A percentile compares a stretch with the other conserved stretches of the same genome.
Conservation (phyloP, 495 filamentous ascomycete species). For the Penicillium manginii region DNA sequence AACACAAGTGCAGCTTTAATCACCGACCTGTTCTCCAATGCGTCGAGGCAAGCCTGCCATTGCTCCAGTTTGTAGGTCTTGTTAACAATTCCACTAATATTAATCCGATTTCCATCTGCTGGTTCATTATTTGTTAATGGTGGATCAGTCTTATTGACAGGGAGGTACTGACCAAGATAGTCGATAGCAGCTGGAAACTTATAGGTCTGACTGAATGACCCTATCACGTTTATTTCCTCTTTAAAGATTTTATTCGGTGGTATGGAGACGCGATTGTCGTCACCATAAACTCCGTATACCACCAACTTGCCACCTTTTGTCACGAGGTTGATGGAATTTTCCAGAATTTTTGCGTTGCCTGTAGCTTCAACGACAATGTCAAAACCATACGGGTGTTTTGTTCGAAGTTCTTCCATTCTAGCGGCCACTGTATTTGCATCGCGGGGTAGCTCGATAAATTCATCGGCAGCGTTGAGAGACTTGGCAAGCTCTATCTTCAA, state of each 20-base stretch:
- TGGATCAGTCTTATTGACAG: not conserved
- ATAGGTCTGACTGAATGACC: conserved; percentile 70
- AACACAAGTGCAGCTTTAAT: conserved; percentile 75
- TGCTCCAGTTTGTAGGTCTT: conserved; percentile 53
- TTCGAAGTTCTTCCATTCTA: conserved; percentile 64
- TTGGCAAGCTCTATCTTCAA: conserved; percentile 72
- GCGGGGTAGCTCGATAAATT: conserved; percentile 65
- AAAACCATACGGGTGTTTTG: conserved; percentile 70
- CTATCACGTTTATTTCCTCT: conserved; percentile 71
- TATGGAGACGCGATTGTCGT: conserved; percentile 63
- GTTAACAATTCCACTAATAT: conserved; percentile 57
- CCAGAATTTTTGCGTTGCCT: conserved; percentile 67
- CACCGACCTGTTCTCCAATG: conserved; percentile 63
- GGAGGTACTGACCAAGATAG: conserved; percentile 45
- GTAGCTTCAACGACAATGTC: conserved; percentile 70
- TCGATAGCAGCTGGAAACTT: conserved; percentile 75
- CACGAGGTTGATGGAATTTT: conserved; percentile 71
- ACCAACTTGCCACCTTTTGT: conserved; percentile 70
- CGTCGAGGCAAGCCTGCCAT: conserved; percentile 48
- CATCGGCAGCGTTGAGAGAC: conserved; percentile 67
- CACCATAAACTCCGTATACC: conserved; percentile 69
- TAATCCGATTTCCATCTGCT: conserved; percentile 55
- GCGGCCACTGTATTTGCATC: conserved; percentile 45
- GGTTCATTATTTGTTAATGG: conserved; percentile 33
- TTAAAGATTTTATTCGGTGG: conserved; percentile 67